phyloP scores from a whole-genome alignment of 305 asterid species.

The Rubia balearica region DNA sequence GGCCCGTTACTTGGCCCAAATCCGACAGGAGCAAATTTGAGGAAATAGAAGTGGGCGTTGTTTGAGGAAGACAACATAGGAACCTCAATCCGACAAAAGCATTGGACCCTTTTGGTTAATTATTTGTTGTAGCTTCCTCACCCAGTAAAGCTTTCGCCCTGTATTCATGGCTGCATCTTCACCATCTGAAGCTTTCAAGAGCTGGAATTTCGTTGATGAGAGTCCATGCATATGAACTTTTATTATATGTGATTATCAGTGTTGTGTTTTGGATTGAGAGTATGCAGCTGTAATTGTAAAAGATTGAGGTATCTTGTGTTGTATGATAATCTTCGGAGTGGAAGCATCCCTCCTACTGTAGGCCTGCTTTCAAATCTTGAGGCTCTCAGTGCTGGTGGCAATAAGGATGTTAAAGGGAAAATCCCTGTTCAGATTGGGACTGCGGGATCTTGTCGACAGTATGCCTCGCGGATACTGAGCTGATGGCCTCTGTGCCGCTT shows the following conservation, averaged over 20 bases:
- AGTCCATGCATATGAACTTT: conserved; percentile 35
- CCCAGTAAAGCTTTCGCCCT: conserved; percentile 21
- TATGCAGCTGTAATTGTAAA: conserved; percentile 18
- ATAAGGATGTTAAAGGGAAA: conserved; percentile 29
- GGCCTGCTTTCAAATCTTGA: conserved; percentile 31
- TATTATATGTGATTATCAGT: conserved; percentile 28
- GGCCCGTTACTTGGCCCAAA: too few relatives aligned
- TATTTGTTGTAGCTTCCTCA: conserved; percentile 11
- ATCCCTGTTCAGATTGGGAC: conserved; percentile 32
- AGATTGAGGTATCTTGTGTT: conserved; percentile 25
- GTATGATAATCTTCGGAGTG: conserved; percentile 31
- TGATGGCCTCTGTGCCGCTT: conserved; percentile 32
- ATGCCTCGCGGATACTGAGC: conserved; percentile 34
- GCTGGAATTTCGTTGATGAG: conserved; percentile 19
- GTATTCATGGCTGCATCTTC: conserved; percentile 24
- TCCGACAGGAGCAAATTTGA: background rate
- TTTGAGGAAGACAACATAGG: conserved; percentile 17
- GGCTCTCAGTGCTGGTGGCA: conserved; percentile 35
- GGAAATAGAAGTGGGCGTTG: conserved; percentile 8
- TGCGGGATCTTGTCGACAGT: conserved; percentile 28
- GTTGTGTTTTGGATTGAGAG: conserved; percentile 26
- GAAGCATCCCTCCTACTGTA: conserved; percentile 25
- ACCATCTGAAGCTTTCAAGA: conserved; percentile 18
- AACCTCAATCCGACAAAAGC: conserved; percentile 26
- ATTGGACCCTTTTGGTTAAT: conserved; percentile 20